phyloP scores from a whole-genome alignment of 129 eudicot genomes.

The Ambrosia trifida region DNA sequence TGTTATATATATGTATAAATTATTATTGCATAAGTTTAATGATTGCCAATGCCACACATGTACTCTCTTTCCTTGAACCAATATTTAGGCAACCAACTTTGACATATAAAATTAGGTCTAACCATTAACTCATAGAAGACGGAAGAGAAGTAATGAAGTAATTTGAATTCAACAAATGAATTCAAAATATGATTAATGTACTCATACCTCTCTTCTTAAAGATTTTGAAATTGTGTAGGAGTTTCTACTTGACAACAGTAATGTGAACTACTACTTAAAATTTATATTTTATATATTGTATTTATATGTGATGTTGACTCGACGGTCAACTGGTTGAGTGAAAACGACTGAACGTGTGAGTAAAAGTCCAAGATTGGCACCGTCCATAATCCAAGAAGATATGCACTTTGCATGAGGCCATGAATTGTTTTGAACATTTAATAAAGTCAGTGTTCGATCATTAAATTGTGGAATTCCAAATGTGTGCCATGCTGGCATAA shows the following conservation, averaged over 20 bases:
- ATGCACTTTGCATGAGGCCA: conserved; percentile 19
- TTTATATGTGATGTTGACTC: not conserved
- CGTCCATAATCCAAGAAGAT: conserved; percentile 31
- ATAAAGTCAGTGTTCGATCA: not conserved
- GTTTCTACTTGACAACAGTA: too few relatives aligned
- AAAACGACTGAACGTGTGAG: conserved; percentile 2
- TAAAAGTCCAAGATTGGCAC: conserved; percentile 37
- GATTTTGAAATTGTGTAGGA: too few relatives aligned
- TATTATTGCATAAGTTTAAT: not conserved
- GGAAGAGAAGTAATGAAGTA: not conserved
- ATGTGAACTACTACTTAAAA: too few relatives aligned
- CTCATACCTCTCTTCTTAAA: too few relatives aligned
- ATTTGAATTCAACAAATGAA: not conserved
- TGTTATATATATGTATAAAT: not conserved
- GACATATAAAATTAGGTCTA: conserved; percentile 16
- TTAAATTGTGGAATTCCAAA: conserved; percentile 5
- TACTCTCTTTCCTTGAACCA: conserved; percentile 6
- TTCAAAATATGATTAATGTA: not conserved
- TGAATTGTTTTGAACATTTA: conserved; percentile 17
- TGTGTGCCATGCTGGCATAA: conserved; percentile 30
- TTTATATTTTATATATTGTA: not conserved
- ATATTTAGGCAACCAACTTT: conserved; percentile 34
- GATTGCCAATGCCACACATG: not conserved
- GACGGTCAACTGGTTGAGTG: conserved; percentile 19
- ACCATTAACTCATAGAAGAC: conserved; percentile 7